Percentiles rank a stretch among this genome's conserved stretches.
Conservation (phyloP, 2,329 filamentous ascomycete species). For the Diaporthe citrichinensis region DNA sequence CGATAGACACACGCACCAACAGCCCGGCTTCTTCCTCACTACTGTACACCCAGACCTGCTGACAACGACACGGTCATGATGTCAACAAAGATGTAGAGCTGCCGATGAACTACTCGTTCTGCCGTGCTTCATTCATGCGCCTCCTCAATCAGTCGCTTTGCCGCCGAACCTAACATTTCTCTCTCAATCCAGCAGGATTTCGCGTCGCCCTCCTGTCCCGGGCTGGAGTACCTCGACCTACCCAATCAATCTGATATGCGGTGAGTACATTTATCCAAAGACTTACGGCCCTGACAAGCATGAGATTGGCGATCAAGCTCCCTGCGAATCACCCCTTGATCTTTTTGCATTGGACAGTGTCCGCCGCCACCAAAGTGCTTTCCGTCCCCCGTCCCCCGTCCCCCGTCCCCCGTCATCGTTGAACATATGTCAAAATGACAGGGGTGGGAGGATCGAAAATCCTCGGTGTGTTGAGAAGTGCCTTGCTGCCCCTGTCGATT, state of each 20-base stretch:
- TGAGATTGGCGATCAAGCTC: not conserved
- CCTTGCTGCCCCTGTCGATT: conserved; percentile 30
- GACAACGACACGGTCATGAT: conserved; percentile 16
- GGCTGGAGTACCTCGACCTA: conserved; percentile 69
- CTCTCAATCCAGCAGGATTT: conserved; percentile 63
- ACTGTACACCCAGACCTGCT: conserved; percentile 25
- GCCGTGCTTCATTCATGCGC: conserved; percentile 40
- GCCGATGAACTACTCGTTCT: conserved; percentile 20
- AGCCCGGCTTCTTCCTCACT: conserved; percentile 23
- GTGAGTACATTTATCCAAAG: conserved; percentile 55
- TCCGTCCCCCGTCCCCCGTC: conserved; percentile 12
- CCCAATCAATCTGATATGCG: conserved; percentile 67
- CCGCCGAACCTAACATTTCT: conserved; percentile 48
- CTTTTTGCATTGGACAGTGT: conserved; percentile 16
- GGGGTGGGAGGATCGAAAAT: conserved; percentile 29
- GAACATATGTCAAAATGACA: conserved; percentile 26
- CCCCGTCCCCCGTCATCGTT: conserved; percentile 15
- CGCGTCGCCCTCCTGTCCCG: conserved; percentile 65
- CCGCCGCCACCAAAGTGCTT: conserved; percentile 41
- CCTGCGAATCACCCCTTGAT: not conserved
- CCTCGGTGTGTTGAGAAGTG: conserved; percentile 26
- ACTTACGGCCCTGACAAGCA: not conserved
- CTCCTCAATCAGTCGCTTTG: conserved; percentile 1
- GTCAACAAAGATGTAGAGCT: conserved; percentile 36
- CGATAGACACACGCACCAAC: conserved; percentile 20